Percentiles rank a stretch among this genome's conserved stretches.
Evolutionary conservation across 2,329 filamentous ascomycete species (phyloP).

Genomic region (Lachnellula subtilissima): DNA sequence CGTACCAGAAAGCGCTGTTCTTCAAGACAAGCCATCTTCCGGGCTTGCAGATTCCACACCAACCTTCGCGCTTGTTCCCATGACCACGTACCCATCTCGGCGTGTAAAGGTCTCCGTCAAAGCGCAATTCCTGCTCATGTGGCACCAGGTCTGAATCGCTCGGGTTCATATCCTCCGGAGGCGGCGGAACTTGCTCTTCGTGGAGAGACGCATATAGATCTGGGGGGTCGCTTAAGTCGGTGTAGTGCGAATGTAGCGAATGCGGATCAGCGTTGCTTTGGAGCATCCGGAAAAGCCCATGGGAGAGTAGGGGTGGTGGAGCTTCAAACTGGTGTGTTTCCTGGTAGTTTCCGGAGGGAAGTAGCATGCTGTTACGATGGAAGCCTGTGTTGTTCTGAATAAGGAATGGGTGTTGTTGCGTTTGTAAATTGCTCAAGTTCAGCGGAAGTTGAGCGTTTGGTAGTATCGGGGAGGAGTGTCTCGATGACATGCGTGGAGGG

Average conservation of each 20-base stretch:
- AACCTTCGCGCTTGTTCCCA: constrained; percentile 82
- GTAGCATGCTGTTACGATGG: constrained; percentile 53
- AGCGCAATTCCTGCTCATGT: constrained; percentile 73
- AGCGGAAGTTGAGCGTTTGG: constrained; percentile 43
- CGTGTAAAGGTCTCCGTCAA: constrained; percentile 77
- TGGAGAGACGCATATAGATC: constrained; percentile 71
- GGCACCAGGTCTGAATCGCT: constrained; percentile 70
- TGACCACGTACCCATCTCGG: constrained; percentile 80
- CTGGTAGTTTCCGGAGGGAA: constrained; percentile 47
- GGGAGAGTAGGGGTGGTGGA: constrained; percentile 59
- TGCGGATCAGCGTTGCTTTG: constrained; percentile 71
- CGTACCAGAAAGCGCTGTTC: constrained; percentile 90
- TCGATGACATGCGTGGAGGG: constrained; percentile 49
- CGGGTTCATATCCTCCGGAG: constrained; percentile 77
- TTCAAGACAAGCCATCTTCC: constrained; percentile 83
- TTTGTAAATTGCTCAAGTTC: constrained; percentile 49
- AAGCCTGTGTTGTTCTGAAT: constrained; percentile 49
- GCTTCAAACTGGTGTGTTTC: constrained; percentile 51
- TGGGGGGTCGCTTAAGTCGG: constrained; percentile 70
- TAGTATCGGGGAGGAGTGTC: constrained; percentile 43
- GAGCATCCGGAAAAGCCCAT: constrained; percentile 68
- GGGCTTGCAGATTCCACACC: constrained; percentile 85
- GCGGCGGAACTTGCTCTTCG: constrained; percentile 68
- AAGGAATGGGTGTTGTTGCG: constrained; percentile 52
- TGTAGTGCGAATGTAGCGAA: constrained; percentile 62